Evolutionary conservation across 257 asterid species (phyloP), one percentile per base, ranked within the genome.

Genomic region (Primulina eburnea): DNA sequence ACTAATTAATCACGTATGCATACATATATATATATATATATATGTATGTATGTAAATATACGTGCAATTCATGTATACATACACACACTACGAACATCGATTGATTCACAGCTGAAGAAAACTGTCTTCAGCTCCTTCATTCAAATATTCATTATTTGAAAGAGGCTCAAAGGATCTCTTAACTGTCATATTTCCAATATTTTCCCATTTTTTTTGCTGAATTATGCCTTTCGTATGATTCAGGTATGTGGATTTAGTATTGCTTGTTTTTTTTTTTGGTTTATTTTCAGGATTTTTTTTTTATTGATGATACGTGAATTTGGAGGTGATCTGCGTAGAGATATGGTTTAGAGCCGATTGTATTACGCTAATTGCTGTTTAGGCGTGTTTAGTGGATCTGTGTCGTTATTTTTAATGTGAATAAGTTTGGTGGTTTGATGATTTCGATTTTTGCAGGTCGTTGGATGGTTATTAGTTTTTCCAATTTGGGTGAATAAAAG

Each of bases 291-390:
- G 78, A 81, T 24, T 24, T 28, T 70, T 28, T 70, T 30, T 47
- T 68, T 11, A 38, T 43, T 11, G 4, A 59, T 58, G 76, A 65
- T 65, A 35, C 38, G 75, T 34, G 68, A 68, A 56, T 74, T 73
- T 65, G 76, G 80, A 64, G 82, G 84, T 81, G 92, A 90, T 90
- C 88, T 75, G 75, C 58, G 28, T 7, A n/a, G 32, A 75, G 83
- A 85, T 83, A 63, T 68, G 82, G 72, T 55, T 82, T 78, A 61
- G 70, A 82, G 78, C 72, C 65, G 32, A 60, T 76, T 57, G 32
- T 32, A 71, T 56, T 40, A 59, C 61, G 76, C 70, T 72, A 72
- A 70, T 80, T 79, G 65, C 66, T 73, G 71, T 55, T 67, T 71
- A 50, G 47, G 71, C 76, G 80, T 77, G 75, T 67, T 78, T 74